These are phyloP conservation scores for Incumbomyces delicatus DNA, from an alignment of 2,329 filamentous ascomycete genomes.

Conservation along the genomic window DNA sequence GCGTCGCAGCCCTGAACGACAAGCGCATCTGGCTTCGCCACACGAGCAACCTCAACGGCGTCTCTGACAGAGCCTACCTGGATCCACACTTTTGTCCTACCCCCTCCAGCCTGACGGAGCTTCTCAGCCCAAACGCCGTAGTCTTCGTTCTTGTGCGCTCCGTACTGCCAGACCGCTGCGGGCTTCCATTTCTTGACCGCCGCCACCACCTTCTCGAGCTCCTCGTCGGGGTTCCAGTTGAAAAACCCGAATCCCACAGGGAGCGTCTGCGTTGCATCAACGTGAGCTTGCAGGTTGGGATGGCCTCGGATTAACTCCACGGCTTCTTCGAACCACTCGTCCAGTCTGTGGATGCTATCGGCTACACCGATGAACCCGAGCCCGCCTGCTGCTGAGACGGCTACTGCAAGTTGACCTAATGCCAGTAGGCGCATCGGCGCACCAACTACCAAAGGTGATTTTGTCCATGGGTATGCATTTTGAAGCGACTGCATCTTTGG, in stretches of 20 bases:
- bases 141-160: slow-evolving; percentile 25
- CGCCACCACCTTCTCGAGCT: slow-evolving; percentile 23
- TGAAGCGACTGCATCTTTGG: slow-evolving; percentile 8
- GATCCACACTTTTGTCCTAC: slow-evolving; percentile 41
- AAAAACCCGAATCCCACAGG: slow-evolving; percentile 34
- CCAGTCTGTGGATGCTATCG: slow-evolving; percentile 31
- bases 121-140: slow-evolving; percentile 34
- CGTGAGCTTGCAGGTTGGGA: slow-evolving; percentile 5
- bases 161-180: slow-evolving; percentile 34
- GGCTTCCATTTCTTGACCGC: slow-evolving; percentile 26
- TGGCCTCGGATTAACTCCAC: slow-evolving; percentile 18
- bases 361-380: slow-evolving; percentile 51
- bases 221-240: slow-evolving; percentile 26
- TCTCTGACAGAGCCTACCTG: slow-evolving; percentile 43
- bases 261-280: slow-evolving; percentile 18
- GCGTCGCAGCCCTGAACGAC: slow-evolving; percentile 47
- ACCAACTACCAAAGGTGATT: slow-evolving; percentile 47
- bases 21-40: slow-evolving; percentile 38
- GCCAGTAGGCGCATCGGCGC: slow-evolving; percentile 62
- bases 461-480: slow-evolving; percentile 48
- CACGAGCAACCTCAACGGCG: slow-evolving; percentile 33
- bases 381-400: slow-evolving; percentile 48
- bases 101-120: slow-evolving; percentile 32
- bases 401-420: slow-evolving; percentile 46
- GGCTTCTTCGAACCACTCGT: slow-evolving; percentile 24